Evolutionary conservation across 331 rosid genomes (phyloP).

Genomic region (Stylosanthes scabra): DNA sequence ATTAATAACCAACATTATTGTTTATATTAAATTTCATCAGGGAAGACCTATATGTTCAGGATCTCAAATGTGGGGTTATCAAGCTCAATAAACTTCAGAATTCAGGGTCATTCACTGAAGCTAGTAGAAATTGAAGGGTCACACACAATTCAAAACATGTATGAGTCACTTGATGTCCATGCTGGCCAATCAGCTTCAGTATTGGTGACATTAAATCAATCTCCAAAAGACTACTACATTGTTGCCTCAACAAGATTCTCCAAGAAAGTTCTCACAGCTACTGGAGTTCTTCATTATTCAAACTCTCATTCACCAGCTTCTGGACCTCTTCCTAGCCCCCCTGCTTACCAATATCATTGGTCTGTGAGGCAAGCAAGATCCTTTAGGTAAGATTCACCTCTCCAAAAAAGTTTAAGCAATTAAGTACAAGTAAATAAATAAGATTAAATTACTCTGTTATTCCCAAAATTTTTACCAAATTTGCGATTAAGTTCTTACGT

Average conservation of each 20-base stretch:
- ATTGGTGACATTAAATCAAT: constrained; percentile 77
- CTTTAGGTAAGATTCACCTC: too few relatives aligned
- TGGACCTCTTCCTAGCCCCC: constrained; percentile 83
- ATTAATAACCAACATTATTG: constrained; percentile 11
- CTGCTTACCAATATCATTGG: constrained; percentile 67
- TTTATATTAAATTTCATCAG: constrained; percentile 54
- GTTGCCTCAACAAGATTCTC: constrained; percentile 89
- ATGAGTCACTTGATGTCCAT: constrained; percentile 92
- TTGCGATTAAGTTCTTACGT: too few relatives aligned
- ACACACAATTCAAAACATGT: constrained; percentile 70
- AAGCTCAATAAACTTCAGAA: constrained; percentile 86
- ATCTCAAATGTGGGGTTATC: constrained; percentile 91
- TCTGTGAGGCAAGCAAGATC: constrained; percentile 94
- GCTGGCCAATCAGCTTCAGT: constrained; percentile 87
- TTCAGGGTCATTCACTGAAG: constrained; percentile 79
- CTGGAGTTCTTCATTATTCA: constrained; percentile 77
- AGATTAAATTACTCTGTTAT: too few relatives aligned
- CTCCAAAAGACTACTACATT: constrained; percentile 84
- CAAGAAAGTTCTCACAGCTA: constrained; percentile 58
- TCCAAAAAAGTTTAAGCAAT: too few relatives aligned
- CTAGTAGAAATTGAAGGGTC: constrained; percentile 97
- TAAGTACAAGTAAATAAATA: too few relatives aligned
- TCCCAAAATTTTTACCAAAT: too few relatives aligned
- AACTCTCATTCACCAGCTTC: constrained; percentile 79
- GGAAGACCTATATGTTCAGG: constrained; percentile 87